These are phyloP conservation scores for Pittosporum tobira DNA, from an alignment of 129 eudicot genomes.

Conservation along the genomic window DNA sequence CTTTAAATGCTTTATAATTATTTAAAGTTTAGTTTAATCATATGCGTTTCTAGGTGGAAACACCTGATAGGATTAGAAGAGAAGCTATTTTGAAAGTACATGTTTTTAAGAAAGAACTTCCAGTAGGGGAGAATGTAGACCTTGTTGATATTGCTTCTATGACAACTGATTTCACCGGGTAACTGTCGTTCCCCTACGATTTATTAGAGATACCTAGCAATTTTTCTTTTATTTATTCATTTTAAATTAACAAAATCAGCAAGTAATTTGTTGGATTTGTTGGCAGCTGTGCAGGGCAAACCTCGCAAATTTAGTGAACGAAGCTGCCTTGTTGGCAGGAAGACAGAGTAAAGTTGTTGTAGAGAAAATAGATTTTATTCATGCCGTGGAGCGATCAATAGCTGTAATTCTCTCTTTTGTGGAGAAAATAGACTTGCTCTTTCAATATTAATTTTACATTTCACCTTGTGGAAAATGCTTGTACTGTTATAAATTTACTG, in stretches of 20 bases:
- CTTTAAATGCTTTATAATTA: background rate
- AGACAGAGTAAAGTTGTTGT: conserved; percentile 62
- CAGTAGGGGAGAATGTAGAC: conserved; percentile 73
- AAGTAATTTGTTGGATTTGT: conserved; percentile 9
- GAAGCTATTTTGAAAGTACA: conserved; percentile 80
- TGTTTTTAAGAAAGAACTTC: conserved; percentile 84
- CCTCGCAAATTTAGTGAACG: conserved; percentile 96
- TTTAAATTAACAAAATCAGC: too few species aligned
- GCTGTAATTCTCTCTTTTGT: conserved; percentile 51
- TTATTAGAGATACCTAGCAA: conserved; percentile 2
- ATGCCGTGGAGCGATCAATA: conserved; percentile 93
- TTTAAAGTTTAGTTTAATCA: background rate
- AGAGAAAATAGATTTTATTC: conserved; percentile 81
- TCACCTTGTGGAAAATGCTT: background rate
- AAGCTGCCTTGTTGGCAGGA: conserved; percentile 98
- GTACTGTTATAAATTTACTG: background rate
- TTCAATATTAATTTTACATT: background rate
- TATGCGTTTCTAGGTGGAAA: conserved; percentile 61
- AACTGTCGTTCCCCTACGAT: conserved; percentile 4
- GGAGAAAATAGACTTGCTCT: background rate
- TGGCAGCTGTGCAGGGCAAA: conserved; percentile 69
- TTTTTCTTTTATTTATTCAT: background rate
- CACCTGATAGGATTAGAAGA: conserved; percentile 96
- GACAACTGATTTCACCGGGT: conserved; percentile 99
- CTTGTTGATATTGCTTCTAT: conserved; percentile 71